Evolutionary conservation across 106 monocot species (phyloP).

Genomic region (Platanthera zijinensis): DNA sequence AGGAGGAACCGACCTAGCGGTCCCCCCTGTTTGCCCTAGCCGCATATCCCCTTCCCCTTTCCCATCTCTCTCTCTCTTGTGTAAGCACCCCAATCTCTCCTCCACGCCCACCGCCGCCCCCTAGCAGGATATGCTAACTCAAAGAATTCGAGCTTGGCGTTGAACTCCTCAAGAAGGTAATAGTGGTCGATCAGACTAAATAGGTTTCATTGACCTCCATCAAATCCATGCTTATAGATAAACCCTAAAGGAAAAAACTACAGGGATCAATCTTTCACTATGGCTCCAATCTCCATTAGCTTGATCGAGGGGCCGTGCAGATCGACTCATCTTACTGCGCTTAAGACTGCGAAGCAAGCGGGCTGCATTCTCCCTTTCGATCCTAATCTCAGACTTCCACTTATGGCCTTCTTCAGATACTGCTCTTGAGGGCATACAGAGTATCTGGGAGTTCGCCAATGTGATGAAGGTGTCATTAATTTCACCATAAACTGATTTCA

Average conservation of each 20-base stretch:
- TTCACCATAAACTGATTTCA: neutral
- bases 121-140: slow-evolving; percentile 21
- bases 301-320: slow-evolving; percentile 27
- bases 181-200: no score
- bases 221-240: neutral
- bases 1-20: no score
- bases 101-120: neutral
- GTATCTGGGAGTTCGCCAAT: slow-evolving; percentile 28
- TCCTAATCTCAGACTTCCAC: slow-evolving; percentile 24
- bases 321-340: slow-evolving; percentile 22
- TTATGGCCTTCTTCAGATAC: slow-evolving; percentile 21
- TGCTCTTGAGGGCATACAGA: slow-evolving; percentile 23
- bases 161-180: slow-evolving; percentile 15
- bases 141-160: slow-evolving; percentile 15
- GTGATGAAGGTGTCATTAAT: slow-evolving; percentile 15
- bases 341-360: slow-evolving; percentile 15
- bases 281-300: slow-evolving; percentile 20
- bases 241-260: neutral
- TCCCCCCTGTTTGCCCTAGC: no score
- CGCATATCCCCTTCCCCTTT: no score
- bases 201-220: neutral
- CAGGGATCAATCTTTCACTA: slow-evolving; percentile 30
- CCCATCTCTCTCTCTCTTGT: no score
- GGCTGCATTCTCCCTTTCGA: slow-evolving; percentile 22
- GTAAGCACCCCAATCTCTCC: no score